phyloP scores from a whole-genome alignment of 2,329 filamentous ascomycete genomes.

The Ambrosiella beaveri region DNA sequence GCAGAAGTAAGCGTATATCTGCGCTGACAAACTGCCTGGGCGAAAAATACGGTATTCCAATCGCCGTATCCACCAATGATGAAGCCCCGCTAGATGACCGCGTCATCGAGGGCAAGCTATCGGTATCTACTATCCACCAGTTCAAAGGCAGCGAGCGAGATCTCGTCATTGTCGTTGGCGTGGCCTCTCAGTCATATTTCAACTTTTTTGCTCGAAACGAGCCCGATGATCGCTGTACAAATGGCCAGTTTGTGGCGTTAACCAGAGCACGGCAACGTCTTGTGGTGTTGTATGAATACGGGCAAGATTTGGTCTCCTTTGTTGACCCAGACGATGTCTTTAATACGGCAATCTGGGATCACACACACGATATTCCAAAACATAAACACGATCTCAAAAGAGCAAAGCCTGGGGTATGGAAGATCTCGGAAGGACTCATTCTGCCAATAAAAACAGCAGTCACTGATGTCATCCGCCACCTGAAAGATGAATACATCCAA shows the following conservation, averaged over 20 bases:
- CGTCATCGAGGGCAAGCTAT: constrained; percentile 18
- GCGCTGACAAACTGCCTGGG: constrained; percentile 2
- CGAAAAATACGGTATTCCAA: constrained; percentile 14
- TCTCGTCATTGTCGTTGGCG: constrained; percentile 17
- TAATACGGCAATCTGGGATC: constrained; percentile 3
- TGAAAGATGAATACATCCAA: constrained; percentile 16
- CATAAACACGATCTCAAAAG: not conserved
- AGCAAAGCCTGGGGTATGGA: not conserved
- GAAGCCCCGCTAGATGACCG: constrained; percentile 16
- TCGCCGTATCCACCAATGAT: constrained; percentile 16
- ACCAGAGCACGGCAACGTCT: constrained; percentile 19
- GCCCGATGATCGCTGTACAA: constrained; percentile 19
- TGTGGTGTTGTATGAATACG: constrained; percentile 16
- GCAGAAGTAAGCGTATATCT: not conserved
- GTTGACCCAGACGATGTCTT: constrained; percentile 8
- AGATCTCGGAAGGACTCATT: not conserved
- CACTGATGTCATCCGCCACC: constrained; percentile 16
- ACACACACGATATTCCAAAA: constrained; percentile 1
- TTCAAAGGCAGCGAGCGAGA: constrained; percentile 21
- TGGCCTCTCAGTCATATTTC: constrained; percentile 17
- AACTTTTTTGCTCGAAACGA: constrained; percentile 15
- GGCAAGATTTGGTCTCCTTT: constrained; percentile 16
- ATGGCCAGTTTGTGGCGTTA: constrained; percentile 19
- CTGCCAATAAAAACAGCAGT: constrained; percentile 6
- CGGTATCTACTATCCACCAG: constrained; percentile 19